Conservation (phyloP, 257 asterid species). For the Prunella vulgaris region DNA sequence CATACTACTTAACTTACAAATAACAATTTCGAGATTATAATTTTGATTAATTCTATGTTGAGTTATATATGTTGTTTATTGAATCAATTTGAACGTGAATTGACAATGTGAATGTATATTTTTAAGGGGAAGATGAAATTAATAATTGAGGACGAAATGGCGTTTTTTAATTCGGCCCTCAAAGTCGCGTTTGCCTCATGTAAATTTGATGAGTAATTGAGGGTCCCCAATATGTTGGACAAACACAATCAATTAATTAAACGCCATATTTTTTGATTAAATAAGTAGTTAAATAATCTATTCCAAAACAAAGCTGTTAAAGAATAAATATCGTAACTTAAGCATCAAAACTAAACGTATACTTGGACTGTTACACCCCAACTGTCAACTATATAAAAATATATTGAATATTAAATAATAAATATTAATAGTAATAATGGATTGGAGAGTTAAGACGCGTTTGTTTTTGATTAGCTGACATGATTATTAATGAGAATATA, state of each 20-base stretch:
- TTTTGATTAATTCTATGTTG: too few species aligned
- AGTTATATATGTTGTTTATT: too few species aligned
- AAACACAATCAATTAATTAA: not conserved
- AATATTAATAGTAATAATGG: not conserved
- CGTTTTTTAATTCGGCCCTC: not conserved
- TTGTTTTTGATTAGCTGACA: conserved; percentile 23
- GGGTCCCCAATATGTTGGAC: conserved; percentile 4
- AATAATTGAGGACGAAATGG: not conserved
- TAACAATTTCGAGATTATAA: too few species aligned
- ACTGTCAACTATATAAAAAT: conserved; percentile 4
- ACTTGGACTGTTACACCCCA: conserved; percentile 6
- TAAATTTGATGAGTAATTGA: not conserved
- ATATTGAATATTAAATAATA: too few species aligned
- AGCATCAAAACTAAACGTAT: not conserved
- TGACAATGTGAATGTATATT: not conserved
- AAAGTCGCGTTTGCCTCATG: conserved; percentile 2
- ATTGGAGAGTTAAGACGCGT: conserved; percentile 14
- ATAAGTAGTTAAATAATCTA: not conserved
- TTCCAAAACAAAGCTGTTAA: too few species aligned
- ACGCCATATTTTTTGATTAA: not conserved
- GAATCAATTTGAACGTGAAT: too few species aligned
- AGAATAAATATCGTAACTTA: not conserved
- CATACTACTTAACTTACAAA: too few species aligned
- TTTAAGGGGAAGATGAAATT: not conserved
- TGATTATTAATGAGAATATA: not conserved